phyloP scores from a whole-genome alignment of 2,329 filamentous ascomycete species.

The Fusarium hainanense region DNA sequence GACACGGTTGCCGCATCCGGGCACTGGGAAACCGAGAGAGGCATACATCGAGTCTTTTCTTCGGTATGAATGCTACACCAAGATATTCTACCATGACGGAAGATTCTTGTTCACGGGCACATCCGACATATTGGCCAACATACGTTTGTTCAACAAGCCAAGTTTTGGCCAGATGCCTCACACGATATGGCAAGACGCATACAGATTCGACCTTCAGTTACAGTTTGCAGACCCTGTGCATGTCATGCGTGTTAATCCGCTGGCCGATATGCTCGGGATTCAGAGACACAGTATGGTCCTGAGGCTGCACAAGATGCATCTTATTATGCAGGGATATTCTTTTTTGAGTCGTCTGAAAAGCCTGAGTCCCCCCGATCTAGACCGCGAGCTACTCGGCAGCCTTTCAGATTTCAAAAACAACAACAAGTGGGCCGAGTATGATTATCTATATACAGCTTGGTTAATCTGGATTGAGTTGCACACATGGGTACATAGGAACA shows the following conservation, averaged over 20 bases:
- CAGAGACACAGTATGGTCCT: no score
- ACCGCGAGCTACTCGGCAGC: no score
- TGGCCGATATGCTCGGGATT: no score
- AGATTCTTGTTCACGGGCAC: neutral
- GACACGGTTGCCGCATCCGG: no score
- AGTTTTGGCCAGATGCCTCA: neutral
- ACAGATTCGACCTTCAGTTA: neutral
- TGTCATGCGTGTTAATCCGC: no score
- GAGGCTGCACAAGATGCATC: neutral
- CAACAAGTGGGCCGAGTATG: no score
- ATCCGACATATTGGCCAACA: neutral
- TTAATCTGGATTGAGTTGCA: no score
- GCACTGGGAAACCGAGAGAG: neutral
- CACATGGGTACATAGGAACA: no score
- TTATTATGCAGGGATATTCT: neutral
- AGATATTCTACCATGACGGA: neutral
- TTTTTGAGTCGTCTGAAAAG: neutral
- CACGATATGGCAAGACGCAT: accelerated
- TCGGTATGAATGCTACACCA: neutral
- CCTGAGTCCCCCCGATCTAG: neutral
- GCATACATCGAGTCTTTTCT: neutral
- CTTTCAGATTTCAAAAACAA: no score
- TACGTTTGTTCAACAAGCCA: neutral
- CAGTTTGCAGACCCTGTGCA: neutral
- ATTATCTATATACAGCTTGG: no score